A percentile compares a stretch with the other conserved stretches of the same genome.
Evolutionary conservation across 148 eudicot genomes (phyloP).

Genomic region (Fagopyrum tataricum): DNA sequence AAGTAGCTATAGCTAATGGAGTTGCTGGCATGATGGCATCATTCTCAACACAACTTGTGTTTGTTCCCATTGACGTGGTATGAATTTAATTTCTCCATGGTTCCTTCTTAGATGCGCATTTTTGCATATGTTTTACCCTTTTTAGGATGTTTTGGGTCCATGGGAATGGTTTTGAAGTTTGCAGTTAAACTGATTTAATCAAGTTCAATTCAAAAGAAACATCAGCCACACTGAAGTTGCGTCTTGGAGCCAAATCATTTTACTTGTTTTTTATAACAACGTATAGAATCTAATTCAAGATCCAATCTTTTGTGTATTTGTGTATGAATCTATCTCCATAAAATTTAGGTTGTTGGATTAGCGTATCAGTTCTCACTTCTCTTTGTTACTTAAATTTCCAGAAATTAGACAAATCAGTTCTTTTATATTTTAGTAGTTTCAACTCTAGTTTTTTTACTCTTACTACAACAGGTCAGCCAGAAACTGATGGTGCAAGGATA

Average conservation of each 20-base stretch:
- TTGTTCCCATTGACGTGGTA: conserved; percentile 99
- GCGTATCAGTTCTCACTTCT: too few species aligned
- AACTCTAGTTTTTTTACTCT: background rate
- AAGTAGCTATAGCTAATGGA: conserved; percentile 96
- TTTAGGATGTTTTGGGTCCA: background rate
- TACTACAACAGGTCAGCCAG: conserved; percentile 63
- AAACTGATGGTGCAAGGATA: conserved; percentile 96
- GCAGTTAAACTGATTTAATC: background rate
- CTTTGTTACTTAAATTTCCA: background rate
- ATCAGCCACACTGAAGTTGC: background rate
- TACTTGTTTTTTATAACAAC: background rate
- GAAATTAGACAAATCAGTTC: background rate
- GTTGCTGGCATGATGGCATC: conserved; percentile 88
- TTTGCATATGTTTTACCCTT: background rate
- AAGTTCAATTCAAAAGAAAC: background rate
- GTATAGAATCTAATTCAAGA: background rate
- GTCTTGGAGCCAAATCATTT: background rate
- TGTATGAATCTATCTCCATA: too few species aligned
- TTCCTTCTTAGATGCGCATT: background rate
- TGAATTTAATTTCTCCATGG: conserved; percentile 1
- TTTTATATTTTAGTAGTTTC: background rate
- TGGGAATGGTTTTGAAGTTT: background rate
- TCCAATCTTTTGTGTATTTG: background rate
- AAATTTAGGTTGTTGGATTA: too few species aligned
- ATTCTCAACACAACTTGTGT: conserved; percentile 68